phyloP scores from a whole-genome alignment of 108 stramenopile genomes.

The Skeletonema costatum region DNA sequence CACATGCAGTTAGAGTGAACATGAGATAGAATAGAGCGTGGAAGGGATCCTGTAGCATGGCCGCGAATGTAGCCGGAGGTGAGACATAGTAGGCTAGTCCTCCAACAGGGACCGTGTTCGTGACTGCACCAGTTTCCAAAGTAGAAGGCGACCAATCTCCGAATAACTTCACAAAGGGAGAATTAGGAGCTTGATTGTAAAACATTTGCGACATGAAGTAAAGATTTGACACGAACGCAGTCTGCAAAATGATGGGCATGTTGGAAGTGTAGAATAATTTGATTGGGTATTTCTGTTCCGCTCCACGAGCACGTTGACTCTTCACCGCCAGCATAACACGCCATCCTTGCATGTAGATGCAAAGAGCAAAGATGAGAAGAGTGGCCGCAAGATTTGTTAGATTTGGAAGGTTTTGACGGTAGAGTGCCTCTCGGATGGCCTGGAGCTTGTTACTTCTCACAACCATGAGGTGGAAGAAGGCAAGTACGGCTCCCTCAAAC shows the following conservation, averaged over 20 bases:
- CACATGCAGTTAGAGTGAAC: slow-evolving; percentile 97
- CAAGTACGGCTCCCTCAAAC: slow-evolving; percentile 99
- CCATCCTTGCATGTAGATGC: slow-evolving; percentile 99
- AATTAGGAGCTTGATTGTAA: slow-evolving; percentile 95
- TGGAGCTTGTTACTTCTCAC: slow-evolving; percentile 93
- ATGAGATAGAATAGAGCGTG: slow-evolving; percentile 98
- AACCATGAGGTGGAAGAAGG: slow-evolving; percentile 95
- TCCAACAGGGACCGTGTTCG: slow-evolving; percentile 88
- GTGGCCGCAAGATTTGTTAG: slow-evolving; percentile 97
- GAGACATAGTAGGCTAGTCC: slow-evolving; percentile 99
- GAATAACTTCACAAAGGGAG: slow-evolving; percentile 93
- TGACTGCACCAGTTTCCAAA: slow-evolving; percentile 73
- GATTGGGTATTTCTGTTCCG: slow-evolving; percentile 93
- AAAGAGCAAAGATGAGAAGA: slow-evolving; percentile 93
- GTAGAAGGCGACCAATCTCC: slow-evolving; percentile 87
- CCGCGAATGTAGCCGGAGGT: slow-evolving; percentile 89
- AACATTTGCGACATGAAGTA: slow-evolving; percentile 99
- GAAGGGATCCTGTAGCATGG: slow-evolving; percentile 97
- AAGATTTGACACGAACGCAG: slow-evolving; percentile 97
- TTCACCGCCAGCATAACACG: slow-evolving; percentile 96
- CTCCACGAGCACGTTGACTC: slow-evolving; percentile 94
- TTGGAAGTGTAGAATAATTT: slow-evolving; percentile 99
- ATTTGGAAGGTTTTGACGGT: slow-evolving; percentile 98
- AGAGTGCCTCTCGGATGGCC: slow-evolving; percentile 95
- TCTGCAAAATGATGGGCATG: slow-evolving; percentile 99